These are phyloP conservation scores for Lathyrus sativus DNA, from an alignment of 306 rosid genomes.

Conservation along the genomic window DNA sequence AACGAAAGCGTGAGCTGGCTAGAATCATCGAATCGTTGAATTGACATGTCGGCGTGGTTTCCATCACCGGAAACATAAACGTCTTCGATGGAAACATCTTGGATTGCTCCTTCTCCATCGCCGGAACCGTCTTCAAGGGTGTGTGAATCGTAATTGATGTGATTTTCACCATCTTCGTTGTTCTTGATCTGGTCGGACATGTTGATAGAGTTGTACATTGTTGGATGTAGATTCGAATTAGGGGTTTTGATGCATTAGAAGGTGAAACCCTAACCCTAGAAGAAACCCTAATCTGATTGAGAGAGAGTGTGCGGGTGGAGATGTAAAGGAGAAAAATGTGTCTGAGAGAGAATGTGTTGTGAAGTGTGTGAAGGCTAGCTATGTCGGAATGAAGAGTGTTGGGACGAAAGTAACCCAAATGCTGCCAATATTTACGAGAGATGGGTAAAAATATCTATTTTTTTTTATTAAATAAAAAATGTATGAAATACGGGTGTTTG, in stretches of 20 bases:
- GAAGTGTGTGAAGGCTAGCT: not conserved
- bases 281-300: not conserved
- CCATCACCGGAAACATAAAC: conserved; percentile 50
- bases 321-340: not conserved
- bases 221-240: conserved; percentile 37
- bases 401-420: conserved; percentile 8
- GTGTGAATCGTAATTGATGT: conserved; percentile 59
- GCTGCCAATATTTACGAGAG: not conserved
- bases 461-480: too few relatives aligned
- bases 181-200: conserved; percentile 64
- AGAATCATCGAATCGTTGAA: conserved; percentile 57
- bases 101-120: conserved; percentile 29
- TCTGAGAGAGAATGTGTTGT: not conserved
- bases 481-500: too few relatives aligned
- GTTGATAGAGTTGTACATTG: conserved; percentile 73
- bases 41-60: conserved; percentile 46
- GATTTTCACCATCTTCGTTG: conserved; percentile 52
- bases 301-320: not conserved
- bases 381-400: conserved; percentile 11
- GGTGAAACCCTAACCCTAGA: conserved; percentile 44
- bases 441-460: too few relatives aligned
- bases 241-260: conserved; percentile 52
- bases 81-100: conserved; percentile 55
- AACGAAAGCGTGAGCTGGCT: conserved; percentile 92
- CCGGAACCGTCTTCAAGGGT: conserved; percentile 58